Base-by-base conservation (phyloP, 441 rosid genomes). In the Bocquillonia castaneifolia region DNA sequence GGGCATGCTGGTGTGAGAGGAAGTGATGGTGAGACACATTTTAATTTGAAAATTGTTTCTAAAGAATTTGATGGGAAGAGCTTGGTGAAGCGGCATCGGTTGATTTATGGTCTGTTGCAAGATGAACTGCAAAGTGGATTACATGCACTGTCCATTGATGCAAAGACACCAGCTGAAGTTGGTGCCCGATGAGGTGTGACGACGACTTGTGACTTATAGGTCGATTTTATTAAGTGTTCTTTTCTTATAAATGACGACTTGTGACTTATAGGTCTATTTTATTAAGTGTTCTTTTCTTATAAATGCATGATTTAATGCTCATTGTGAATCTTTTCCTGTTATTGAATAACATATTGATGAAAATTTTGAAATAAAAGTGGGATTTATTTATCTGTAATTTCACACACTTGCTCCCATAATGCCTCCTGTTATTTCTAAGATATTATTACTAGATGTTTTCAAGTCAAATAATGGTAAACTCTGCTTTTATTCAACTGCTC, bases 61-160 rank as follows among this genome's bases (percentile, higher is more conserved):
- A 68, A 80, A 67, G 87, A 80, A 71, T 88, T 88, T 64, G 88
- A 84, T 75, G 90, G 90, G 72, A 88, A 81, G 84, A 88, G 85
- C 76, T 79, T 84, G 81, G 82, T 88, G 54, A 88, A 88, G 77
- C 83, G 93, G 80, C 93, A 88, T 76, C 74, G 88, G 70, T 61
- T 84, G 60, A 64, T 88, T 34, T 86, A 88, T 74, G 74, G 74
- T 45, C 77, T 88, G 68, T 76, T 88, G 88, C 85, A 84, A 75
- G 88, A 82, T 22, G 93, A 88, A 77, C 69, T 88, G 79, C 84
- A 86, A 62, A 80, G 70, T 58, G 91, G 89, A 64, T 79, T 86
- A 28, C 93, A 88, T 20, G 89, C 93, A 0, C 66, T 88, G 77
- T 88, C 93, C 0, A 84, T 88, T 67, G 83, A 81, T 17, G 90